phyloP scores from a whole-genome alignment of 2,329 filamentous ascomycete genomes.

The Camillea tinctor region DNA sequence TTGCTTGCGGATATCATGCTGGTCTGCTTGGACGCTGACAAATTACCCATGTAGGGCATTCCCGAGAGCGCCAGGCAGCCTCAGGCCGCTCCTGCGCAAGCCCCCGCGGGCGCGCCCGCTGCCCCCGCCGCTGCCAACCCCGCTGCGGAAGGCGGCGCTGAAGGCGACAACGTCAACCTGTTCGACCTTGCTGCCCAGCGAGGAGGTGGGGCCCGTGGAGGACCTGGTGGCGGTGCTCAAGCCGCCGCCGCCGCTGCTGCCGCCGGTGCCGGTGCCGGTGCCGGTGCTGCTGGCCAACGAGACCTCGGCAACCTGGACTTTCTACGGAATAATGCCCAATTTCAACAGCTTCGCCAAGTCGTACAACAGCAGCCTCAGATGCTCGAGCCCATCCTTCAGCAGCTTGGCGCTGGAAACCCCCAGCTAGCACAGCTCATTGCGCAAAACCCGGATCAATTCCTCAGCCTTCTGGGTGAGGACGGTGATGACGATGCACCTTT shows the following conservation, averaged over 20 bases:
- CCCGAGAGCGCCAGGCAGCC: slow-evolving; percentile 79
- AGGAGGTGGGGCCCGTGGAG: slow-evolving; percentile 40
- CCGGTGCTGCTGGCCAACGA: slow-evolving; percentile 42
- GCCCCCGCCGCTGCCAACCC: slow-evolving; percentile 37
- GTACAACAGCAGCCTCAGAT: slow-evolving; percentile 98
- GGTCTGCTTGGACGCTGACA: background rate
- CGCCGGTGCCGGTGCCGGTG: slow-evolving; percentile 50
- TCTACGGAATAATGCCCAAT: slow-evolving; percentile 91
- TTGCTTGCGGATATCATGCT: slow-evolving; percentile 12
- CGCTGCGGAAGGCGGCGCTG: slow-evolving; percentile 42
- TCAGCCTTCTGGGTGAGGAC: slow-evolving; percentile 86
- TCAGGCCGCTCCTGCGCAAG: slow-evolving; percentile 33
- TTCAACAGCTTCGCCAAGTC: slow-evolving; percentile 94
- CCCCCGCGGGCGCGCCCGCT: slow-evolving; percentile 43
- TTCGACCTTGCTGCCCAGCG: slow-evolving; percentile 89
- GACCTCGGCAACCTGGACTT: slow-evolving; percentile 82
- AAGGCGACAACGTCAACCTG: slow-evolving; percentile 71
- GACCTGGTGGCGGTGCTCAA: slow-evolving; percentile 41
- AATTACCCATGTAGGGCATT: slow-evolving; percentile 64
- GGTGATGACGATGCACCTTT: slow-evolving; percentile 79
- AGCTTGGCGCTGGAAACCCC: slow-evolving; percentile 92
- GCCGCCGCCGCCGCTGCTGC: slow-evolving; percentile 44
- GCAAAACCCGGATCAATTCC: slow-evolving; percentile 88
- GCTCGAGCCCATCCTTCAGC: slow-evolving; percentile 96
- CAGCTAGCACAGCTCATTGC: slow-evolving; percentile 91